Evolutionary conservation across 352 stramenopile species (phyloP).

Genomic region (Globisporangium recalcitrans): DNA sequence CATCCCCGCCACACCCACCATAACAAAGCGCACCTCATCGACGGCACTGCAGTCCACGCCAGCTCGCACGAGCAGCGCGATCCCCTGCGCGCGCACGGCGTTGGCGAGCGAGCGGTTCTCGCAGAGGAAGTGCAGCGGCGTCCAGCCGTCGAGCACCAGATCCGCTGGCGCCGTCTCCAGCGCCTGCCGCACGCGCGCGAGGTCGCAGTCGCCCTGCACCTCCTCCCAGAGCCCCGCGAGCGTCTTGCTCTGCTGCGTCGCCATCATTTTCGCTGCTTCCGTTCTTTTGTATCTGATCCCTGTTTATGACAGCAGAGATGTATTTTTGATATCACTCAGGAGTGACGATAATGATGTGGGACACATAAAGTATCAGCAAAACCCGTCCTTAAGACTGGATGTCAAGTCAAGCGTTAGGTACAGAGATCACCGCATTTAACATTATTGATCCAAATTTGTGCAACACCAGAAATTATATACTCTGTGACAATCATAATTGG

Average conservation of each 20-base stretch:
- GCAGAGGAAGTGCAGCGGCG: slow-evolving; percentile 66
- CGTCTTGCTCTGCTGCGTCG: slow-evolving; percentile 18
- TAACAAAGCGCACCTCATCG: slow-evolving; percentile 46
- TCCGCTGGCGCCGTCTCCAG: slow-evolving; percentile 17
- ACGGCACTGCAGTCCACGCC: slow-evolving; percentile 48
- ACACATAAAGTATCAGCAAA: too few species aligned
- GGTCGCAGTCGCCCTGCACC: slow-evolving; percentile 57
- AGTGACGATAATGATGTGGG: background rate
- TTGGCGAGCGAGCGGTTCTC: slow-evolving; percentile 55
- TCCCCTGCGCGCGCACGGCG: slow-evolving; percentile 25
- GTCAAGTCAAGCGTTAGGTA: too few species aligned
- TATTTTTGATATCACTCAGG: too few species aligned
- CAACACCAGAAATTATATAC: too few species aligned
- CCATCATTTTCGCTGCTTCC: background rate
- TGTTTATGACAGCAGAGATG: background rate
- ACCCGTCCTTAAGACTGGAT: too few species aligned
- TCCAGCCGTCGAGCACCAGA: slow-evolving; percentile 61
- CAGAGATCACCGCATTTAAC: too few species aligned
- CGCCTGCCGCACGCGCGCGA: slow-evolving; percentile 29
- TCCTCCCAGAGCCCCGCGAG: slow-evolving; percentile 51
- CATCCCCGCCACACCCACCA: too few species aligned
- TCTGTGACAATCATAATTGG: too few species aligned
- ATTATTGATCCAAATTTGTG: too few species aligned
- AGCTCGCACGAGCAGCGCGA: slow-evolving; percentile 33
- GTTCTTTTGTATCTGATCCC: background rate